phyloP scores from a whole-genome alignment of 768 basidiomycete genomes.

The Panellus pusillus region DNA sequence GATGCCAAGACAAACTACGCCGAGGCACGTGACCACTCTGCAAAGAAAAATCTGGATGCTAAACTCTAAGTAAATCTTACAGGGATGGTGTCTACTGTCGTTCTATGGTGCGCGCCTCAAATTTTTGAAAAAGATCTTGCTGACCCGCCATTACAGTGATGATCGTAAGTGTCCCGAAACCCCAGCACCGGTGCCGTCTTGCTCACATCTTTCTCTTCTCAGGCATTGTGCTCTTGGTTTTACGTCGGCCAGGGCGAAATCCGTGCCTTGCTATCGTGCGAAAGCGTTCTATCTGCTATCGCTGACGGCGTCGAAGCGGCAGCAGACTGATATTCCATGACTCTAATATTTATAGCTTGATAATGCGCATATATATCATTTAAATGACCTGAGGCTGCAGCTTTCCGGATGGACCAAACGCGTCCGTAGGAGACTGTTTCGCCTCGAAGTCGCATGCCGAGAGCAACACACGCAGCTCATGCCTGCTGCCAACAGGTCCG shows the following conservation, averaged over 20 bases:
- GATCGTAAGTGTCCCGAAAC: conserved; percentile 5
- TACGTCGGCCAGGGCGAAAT: conserved; percentile 59
- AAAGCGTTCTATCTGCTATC: conserved; percentile 38
- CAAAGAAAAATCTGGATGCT: no score
- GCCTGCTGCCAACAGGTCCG: no score
- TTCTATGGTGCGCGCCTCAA: conserved; percentile 69
- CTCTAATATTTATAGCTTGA: not conserved
- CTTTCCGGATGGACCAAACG: no score
- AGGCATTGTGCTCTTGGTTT: conserved; percentile 70
- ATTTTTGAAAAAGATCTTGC: not conserved
- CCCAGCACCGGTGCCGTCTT: not conserved
- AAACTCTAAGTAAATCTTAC: no score
- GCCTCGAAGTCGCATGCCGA: no score
- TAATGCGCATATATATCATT: no score
- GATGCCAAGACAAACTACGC: conserved; percentile 76
- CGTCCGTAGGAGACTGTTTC: no score
- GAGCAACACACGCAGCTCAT: no score
- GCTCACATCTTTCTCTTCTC: conserved; percentile 1
- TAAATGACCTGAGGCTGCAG: no score
- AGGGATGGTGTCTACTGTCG: conserved; percentile 59
- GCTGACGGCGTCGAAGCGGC: conserved; percentile 10
- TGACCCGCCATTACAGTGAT: not conserved
- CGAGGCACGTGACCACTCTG: conserved; percentile 30
- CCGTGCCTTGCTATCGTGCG: conserved; percentile 41
- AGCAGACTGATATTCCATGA: not conserved